Base-by-base conservation (phyloP, 768 basidiomycete genomes). In the Podaxis sp. region DNA sequence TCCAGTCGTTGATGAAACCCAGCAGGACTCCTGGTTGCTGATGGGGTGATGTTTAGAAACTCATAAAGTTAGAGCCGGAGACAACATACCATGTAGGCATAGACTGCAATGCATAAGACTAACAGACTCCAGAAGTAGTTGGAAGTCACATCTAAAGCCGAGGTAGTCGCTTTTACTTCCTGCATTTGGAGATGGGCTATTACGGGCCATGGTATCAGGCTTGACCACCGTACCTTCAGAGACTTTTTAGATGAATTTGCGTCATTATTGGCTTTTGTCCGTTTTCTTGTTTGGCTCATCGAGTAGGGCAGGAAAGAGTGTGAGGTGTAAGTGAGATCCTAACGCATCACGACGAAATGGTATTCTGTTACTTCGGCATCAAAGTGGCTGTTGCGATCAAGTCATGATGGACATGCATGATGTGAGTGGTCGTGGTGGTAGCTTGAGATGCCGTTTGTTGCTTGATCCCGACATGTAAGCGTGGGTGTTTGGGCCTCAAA, bases 1-100 rank as follows among this genome's bases (percentile, higher is more conserved):
- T 75, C 75, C 74, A 80, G 22, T 74, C 71, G 49, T 75, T 70
- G 13, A 78, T 54, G 12, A 78, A 63, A 22, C 70, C 63, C 3
- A 65, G 64, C 26, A 76, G 57, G 22, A 70, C 46, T 28, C 24
- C 15, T 17, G 61, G 61, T 63, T 57, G 54, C 61, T 63, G 8
- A n/a, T 3, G 9, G 57, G 39, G 64, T 64, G 59, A 69, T 60
- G 65, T 57, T 61, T 22, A 61, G 61, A 36, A 30, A 42, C 36
- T 49, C n/a, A 11, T 30, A 42, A 28, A 2, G 26, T 3, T 19
- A 28, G 19, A 30, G 9, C 44, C 19, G 26, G 44, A 24, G 6
- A 52, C 9, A 28, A 39, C 66, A 19, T 36, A 66, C 66, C 19
- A 64, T 26, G 56, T 66, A 66, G 36, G 58, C 40, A 58, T 56